These are phyloP conservation scores for Pseudogymnoascus sp. DNA, from an alignment of 2,329 filamentous ascomycete genomes.

Conservation along the genomic window DNA sequence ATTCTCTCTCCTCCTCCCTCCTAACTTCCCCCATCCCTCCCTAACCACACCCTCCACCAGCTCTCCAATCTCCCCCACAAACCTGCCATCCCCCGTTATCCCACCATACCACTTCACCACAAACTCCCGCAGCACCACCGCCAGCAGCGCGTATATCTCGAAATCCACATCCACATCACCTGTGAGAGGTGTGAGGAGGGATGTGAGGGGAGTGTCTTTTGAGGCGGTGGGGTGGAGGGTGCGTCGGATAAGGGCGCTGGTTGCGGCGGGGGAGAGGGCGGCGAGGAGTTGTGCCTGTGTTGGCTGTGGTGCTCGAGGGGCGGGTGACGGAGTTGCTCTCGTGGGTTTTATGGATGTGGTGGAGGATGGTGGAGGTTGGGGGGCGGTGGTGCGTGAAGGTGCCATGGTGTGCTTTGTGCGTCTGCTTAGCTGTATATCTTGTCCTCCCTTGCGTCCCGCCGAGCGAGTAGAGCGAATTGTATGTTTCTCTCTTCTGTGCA, in stretches of 20 bases:
- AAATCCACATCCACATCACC: constrained; percentile 91
- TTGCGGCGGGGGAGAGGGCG: constrained; percentile 69
- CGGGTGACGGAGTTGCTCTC: background rate
- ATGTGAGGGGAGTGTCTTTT: constrained; percentile 53
- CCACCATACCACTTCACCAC: constrained; percentile 88
- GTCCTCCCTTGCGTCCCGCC: background rate
- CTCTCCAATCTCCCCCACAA: constrained; percentile 75
- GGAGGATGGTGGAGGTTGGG: background rate
- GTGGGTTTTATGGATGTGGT: background rate
- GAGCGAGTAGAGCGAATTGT: background rate
- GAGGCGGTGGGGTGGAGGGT: constrained; percentile 46
- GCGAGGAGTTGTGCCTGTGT: constrained; percentile 26
- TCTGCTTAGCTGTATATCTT: background rate
- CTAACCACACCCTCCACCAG: constrained; percentile 76
- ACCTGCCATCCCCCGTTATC: constrained; percentile 83
- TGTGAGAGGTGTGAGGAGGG: constrained; percentile 80
- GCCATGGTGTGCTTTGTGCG: background rate
- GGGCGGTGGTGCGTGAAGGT: background rate
- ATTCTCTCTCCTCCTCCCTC: constrained; percentile 65
- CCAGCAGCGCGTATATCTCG: constrained; percentile 85
- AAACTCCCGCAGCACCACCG: constrained; percentile 82
- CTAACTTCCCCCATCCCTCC: constrained; percentile 71
- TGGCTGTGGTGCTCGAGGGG: background rate
- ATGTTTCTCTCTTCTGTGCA: background rate
- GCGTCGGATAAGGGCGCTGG: constrained; percentile 70